Base-by-base conservation (phyloP, 441 rosid genomes). In the Erodium chrysanthum region DNA sequence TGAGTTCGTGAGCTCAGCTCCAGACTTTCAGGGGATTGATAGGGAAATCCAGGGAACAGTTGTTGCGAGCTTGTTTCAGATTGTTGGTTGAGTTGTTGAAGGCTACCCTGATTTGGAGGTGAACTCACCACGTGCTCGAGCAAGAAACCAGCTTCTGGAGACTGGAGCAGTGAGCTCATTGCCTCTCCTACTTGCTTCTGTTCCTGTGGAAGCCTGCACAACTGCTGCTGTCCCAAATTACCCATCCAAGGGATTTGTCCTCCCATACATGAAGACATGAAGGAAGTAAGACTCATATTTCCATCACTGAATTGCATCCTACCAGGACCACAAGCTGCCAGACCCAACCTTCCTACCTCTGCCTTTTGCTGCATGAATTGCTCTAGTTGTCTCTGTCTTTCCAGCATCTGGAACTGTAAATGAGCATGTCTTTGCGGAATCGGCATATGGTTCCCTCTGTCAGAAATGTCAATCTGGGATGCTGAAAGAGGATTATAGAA, bases 321-420 rank as follows among this genome's bases (percentile, higher is more conserved):
- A 64, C 59, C 46, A 10, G 11, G 63, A 31, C 52, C 66, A 56
- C 27, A 60, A 27, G 9, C 35, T 11, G 27, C 42, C 22, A 21
- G 21, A 35, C 67, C 66, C 40, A 69, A 59, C 0, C 29, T 56
- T 50, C 52, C 77, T 15, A 6, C 20, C 70, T 66, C 20, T 33
- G 58, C 14, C 67, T 65, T 46, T 23, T 12, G 46, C n/a, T 59
- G 58, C 63, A 59, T 42, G 7, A 66, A 35, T 66, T 68, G 62
- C 23, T 74, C 48, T 15, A 59, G 40, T 0, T 64, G n/a, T 65
- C 29, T 44, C 63, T 66, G 42, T 70, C 68, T 70, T 50, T 70
- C 65, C 60, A 18, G 10, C 60, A 66, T 50, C 11, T 70, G 77
- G 63, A 52, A 54, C 62, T 66, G 70, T 48, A 66, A 66, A 66